Evolutionary conservation across 208 protist species (phyloP).

Genomic region (Crithidia bombi): DNA sequence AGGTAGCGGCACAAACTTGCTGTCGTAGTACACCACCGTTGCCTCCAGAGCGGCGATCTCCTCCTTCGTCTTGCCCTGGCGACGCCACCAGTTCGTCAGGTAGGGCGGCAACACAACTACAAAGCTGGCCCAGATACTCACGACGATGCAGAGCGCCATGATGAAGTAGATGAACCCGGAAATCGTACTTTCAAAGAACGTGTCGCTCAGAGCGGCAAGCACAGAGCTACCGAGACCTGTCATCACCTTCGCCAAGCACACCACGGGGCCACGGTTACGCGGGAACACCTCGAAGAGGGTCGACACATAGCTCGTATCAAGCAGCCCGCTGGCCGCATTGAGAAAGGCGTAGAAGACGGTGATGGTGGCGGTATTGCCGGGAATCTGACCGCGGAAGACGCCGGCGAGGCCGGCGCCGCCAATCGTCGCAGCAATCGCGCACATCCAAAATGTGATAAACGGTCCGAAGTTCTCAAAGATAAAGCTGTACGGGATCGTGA

Average conservation of each 20-base stretch:
- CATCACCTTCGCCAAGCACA: constrained; percentile 80
- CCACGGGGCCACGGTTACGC: constrained; percentile 67
- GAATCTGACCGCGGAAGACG: constrained; percentile 43
- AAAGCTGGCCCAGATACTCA: constrained; percentile 49
- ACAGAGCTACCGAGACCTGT: constrained; percentile 69
- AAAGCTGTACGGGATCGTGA: constrained; percentile 66
- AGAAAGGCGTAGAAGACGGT: constrained; percentile 71
- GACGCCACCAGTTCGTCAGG: constrained; percentile 65
- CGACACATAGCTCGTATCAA: constrained; percentile 57
- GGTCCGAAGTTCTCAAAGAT: constrained; percentile 64
- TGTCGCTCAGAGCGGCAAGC: constrained; percentile 46
- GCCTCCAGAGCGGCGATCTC: constrained; percentile 41
- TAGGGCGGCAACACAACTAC: constrained; percentile 66
- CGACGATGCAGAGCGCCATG: constrained; percentile 43
- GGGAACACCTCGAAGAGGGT: constrained; percentile 66
- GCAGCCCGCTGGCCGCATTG: constrained; percentile 53
- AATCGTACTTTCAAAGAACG: constrained; percentile 54
- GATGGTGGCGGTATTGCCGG: constrained; percentile 53
- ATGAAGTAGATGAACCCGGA: constrained; percentile 65
- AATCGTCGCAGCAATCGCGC: constrained; percentile 35
- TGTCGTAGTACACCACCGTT: constrained; percentile 44
- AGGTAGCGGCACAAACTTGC: constrained; percentile 59
- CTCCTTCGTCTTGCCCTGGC: constrained; percentile 48
- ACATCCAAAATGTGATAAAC: constrained; percentile 46
- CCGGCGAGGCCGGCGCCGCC: constrained; percentile 48